These are phyloP conservation scores for Aspergillus pseudonomiae DNA, from an alignment of 2,329 filamentous ascomycete genomes.

Conservation along the genomic window DNA sequence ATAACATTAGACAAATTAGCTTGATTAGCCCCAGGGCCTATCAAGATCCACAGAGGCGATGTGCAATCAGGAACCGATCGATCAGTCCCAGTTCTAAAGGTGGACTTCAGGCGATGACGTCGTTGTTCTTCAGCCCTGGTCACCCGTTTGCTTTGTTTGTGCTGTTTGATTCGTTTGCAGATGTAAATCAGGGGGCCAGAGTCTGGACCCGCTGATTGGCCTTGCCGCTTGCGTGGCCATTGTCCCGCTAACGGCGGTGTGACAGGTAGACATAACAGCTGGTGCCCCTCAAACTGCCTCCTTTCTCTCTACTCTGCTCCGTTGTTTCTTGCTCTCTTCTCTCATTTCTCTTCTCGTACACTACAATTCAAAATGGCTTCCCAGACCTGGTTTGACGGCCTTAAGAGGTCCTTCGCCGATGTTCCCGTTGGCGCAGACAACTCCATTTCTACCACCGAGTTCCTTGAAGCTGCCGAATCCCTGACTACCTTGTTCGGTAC, in stretches of 20 bases:
- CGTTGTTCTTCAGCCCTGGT: slow-evolving; percentile 15
- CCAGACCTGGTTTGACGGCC: slow-evolving; percentile 79
- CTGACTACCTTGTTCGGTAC: slow-evolving; percentile 84
- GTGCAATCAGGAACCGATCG: slow-evolving; percentile 7
- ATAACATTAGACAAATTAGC: slow-evolving; percentile 1
- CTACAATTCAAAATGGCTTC: slow-evolving; percentile 33
- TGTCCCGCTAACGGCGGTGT: slow-evolving; percentile 34
- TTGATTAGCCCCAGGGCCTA: background rate
- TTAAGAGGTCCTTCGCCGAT: slow-evolving; percentile 80
- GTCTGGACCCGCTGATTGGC: slow-evolving; percentile 20
- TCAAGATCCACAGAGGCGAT: slow-evolving; percentile 4
- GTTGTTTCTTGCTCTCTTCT: background rate
- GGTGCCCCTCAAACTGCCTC: slow-evolving; percentile 11
- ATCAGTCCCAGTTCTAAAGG: background rate
- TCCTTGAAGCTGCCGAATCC: slow-evolving; percentile 87
- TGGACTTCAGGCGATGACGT: slow-evolving; percentile 35
- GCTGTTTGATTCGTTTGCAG: slow-evolving; percentile 25
- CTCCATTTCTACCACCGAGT: slow-evolving; percentile 79
- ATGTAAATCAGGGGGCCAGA: slow-evolving; percentile 5
- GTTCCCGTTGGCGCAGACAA: slow-evolving; percentile 78
- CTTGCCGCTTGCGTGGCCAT: slow-evolving; percentile 30
- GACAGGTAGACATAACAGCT: slow-evolving; percentile 23
- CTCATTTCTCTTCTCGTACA: slow-evolving; percentile 6
- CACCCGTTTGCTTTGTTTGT: slow-evolving; percentile 31
- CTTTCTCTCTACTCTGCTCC: slow-evolving; percentile 13